Evolutionary conservation across 768 basidiomycete species (phyloP).

Genomic region (Mycena metata): DNA sequence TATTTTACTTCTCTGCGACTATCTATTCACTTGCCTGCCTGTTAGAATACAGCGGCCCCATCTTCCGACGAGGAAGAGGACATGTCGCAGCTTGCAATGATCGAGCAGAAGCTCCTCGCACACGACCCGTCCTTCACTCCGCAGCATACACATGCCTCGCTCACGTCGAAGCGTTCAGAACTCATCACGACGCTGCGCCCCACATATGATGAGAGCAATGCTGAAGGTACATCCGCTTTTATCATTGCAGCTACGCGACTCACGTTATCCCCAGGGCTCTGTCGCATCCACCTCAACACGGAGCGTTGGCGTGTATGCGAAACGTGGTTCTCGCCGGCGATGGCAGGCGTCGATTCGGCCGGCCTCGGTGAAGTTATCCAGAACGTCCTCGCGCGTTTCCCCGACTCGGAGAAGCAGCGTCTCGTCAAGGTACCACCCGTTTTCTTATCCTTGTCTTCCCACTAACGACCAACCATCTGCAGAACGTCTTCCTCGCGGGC

Average conservation of each 20-base stretch:
- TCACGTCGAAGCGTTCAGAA: constrained; percentile 83
- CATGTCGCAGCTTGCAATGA: constrained; percentile 71
- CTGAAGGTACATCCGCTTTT: constrained; percentile 59
- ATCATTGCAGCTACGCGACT: background rate
- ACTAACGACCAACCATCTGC: constrained; percentile 57
- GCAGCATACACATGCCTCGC: constrained; percentile 85
- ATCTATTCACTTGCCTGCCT: background rate
- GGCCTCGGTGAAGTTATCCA: constrained; percentile 94
- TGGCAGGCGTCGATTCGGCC: constrained; percentile 95
- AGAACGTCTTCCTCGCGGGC: constrained; percentile 95
- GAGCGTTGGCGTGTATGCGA: constrained; percentile 95
- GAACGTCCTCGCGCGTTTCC: constrained; percentile 82
- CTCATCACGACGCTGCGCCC: constrained; percentile 90
- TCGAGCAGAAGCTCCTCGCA: constrained; percentile 86
- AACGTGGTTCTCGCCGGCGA: constrained; percentile 91
- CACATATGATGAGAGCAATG: constrained; percentile 80
- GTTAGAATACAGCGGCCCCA: constrained; percentile 75
- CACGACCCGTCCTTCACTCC: constrained; percentile 88
- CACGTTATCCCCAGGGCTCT: constrained; percentile 56
- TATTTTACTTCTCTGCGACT: background rate
- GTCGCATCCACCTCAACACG: constrained; percentile 89
- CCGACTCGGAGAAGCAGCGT: constrained; percentile 72
- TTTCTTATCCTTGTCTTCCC: background rate
- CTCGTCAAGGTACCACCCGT: constrained; percentile 76
- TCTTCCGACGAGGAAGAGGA: constrained; percentile 96